phyloP scores from a whole-genome alignment of 164 flowering plant species.

The Amborella trichopoda region DNA sequence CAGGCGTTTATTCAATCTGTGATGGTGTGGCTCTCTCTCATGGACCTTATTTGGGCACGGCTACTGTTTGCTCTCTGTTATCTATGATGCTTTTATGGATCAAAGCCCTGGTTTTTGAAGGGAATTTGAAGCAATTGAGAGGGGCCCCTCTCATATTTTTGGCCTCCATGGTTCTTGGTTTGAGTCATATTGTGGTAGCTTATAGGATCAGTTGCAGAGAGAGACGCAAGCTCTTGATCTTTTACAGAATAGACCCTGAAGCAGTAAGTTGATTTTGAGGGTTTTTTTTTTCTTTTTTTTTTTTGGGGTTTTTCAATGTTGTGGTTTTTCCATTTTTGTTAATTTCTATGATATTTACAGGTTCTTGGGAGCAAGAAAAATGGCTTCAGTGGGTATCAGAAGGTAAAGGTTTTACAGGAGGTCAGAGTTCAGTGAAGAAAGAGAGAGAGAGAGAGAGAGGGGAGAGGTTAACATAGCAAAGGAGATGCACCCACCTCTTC shows the following conservation, averaged over 20 bases:
- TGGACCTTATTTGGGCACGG: constrained; percentile 67
- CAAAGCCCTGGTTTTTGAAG: constrained; percentile 50
- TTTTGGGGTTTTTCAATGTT: no score
- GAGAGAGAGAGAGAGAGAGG: no score
- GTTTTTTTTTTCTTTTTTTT: no score
- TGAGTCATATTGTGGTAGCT: constrained; percentile 71
- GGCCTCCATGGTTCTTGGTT: constrained; percentile 50
- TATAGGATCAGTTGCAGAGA: constrained; percentile 85
- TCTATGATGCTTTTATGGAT: constrained; percentile 59
- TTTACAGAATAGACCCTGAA: constrained; percentile 92
- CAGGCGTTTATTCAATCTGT: constrained; percentile 79
- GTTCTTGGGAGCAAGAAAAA: no score
- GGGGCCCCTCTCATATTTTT: constrained; percentile 26
- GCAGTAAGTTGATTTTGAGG: constrained; percentile 96
- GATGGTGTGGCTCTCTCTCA: constrained; percentile 69
- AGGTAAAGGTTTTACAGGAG: no score
- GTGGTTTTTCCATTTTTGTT: no score
- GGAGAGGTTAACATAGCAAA: no score
- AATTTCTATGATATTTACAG: no score
- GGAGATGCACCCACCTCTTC: no score
- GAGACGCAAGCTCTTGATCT: constrained; percentile 72
- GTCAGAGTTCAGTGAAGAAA: no score
- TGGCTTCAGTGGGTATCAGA: no score
- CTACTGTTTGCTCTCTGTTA: constrained; percentile 50
- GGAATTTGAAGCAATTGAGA: constrained; percentile 4